Base-by-base conservation (phyloP, 208 protist species). In the Leishmania arabica region DNA sequence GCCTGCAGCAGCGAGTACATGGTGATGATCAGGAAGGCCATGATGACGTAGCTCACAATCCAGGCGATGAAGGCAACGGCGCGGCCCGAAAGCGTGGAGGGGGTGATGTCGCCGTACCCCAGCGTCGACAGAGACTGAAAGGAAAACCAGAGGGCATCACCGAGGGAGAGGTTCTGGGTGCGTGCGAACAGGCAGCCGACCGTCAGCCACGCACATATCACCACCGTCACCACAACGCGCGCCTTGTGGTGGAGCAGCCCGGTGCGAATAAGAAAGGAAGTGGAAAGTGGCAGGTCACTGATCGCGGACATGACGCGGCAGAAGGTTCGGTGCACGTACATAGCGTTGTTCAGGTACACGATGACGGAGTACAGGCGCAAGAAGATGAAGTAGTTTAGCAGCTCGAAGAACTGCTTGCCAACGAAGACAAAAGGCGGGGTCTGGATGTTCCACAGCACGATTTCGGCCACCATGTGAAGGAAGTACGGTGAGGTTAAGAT, bases 101-200 rank as follows among this genome's bases (percentile, higher is more conserved):
- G 90, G 54, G 91, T 91, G 70, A 90, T 75, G 86, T 97, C 92
- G 70, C 94, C 92, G 84, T 96, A 96, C 40, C 92, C 92, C 34
- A 97, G 77, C 42, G 92, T 95, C 64, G 90, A 79, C 65, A 96
- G 78, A 7, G 94, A 89, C 82, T 96, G 90, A 68, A 96, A 96
- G 49, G 86, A 86, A 79, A 93, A 95, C 92, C 92, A 97, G 47
- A 95, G n/a, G 45, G 84, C 89, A 53, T 95, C 89, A 49, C 73
- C 62, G 7, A 95, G 62, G 54, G 82, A 77, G n/a, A 87, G 65
- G 19, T 45, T 53, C 78, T 94, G 88, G 27, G 92, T 84, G 66
- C 90, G 88, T 45, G 82, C 62, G 81, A 90, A 94, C 72, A 96
- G 81, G 72, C 73, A 87, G 68, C 85, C 84, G 34, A 96, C 76